phyloP scores from a whole-genome alignment of 2,329 filamentous ascomycete genomes.

The Pseudopyricularia cyperi region DNA sequence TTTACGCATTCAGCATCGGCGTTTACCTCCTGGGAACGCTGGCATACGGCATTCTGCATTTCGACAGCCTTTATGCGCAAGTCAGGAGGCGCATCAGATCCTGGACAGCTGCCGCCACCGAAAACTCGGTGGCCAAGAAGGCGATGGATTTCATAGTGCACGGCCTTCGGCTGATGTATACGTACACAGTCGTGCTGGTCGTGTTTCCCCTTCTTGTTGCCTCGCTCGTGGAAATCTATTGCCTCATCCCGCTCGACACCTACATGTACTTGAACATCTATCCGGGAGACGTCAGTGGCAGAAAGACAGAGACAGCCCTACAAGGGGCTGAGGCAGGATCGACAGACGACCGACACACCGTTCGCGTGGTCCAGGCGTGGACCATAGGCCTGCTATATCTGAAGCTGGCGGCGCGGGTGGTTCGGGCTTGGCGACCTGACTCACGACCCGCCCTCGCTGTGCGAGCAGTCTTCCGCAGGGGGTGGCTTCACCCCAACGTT shows the following conservation, averaged over 20 bases:
- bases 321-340: slow-evolving; percentile 10
- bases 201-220: slow-evolving; percentile 72
- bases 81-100: slow-evolving; percentile 11
- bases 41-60: slow-evolving; percentile 47
- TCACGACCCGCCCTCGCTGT: slow-evolving; percentile 65
- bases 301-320: slow-evolving; percentile 6
- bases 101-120: slow-evolving; percentile 6
- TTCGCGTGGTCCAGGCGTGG: slow-evolving; percentile 88
- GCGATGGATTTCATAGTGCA: slow-evolving; percentile 16
- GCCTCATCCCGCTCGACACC: slow-evolving; percentile 76
- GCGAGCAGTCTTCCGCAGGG: slow-evolving; percentile 56
- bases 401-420: slow-evolving; percentile 60
- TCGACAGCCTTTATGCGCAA: slow-evolving; percentile 19
- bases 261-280: slow-evolving; percentile 39
- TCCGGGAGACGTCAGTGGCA: slow-evolving; percentile 14
- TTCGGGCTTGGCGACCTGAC: slow-evolving; percentile 53
- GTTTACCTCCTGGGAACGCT: slow-evolving; percentile 65
- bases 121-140: slow-evolving; percentile 17
- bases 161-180: slow-evolving; percentile 48
- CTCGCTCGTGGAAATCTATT: slow-evolving; percentile 72
- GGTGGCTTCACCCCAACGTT: slow-evolving; percentile 69
- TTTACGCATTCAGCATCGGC: slow-evolving; percentile 90
- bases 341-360: slow-evolving; percentile 41
- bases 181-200: slow-evolving; percentile 62
- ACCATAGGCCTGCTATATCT: slow-evolving; percentile 84